Evolutionary conservation across 2,329 filamentous ascomycete genomes (phyloP).

Genomic region (Xylariaceae sp.): DNA sequence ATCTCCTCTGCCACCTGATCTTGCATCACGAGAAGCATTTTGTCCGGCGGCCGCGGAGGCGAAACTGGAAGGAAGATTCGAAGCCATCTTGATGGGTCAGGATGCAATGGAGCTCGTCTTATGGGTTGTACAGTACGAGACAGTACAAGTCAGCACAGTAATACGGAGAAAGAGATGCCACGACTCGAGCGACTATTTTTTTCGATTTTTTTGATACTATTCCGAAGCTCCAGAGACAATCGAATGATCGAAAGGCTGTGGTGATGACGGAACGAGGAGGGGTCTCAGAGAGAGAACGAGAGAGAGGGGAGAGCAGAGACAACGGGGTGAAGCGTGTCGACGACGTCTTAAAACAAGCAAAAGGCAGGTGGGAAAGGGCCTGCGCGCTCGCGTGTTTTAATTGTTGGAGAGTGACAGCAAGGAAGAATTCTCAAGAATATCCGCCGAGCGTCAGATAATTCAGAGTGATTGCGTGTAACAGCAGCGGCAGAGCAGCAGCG

Average conservation of each 20-base stretch:
- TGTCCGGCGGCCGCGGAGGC: constrained; percentile 77
- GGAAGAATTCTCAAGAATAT: neutral
- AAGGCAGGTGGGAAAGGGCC: neutral
- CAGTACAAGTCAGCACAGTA: constrained; percentile 3
- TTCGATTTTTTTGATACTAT: neutral
- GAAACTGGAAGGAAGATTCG: constrained; percentile 76
- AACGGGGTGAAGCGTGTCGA: neutral
- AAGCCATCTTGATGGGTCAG: constrained; percentile 49
- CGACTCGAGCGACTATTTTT: neutral
- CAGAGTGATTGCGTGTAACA: neutral
- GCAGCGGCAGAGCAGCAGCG: neutral
- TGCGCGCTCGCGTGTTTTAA: constrained; percentile 8
- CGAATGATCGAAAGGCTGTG: constrained; percentile 8
- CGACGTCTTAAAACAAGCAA: constrained; percentile 8
- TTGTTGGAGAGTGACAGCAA: neutral
- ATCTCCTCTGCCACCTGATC: constrained; percentile 53
- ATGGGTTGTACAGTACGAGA: constrained; percentile 4
- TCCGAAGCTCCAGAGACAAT: constrained; percentile 12
- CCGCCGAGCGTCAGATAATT: neutral
- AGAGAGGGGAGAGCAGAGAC: neutral
- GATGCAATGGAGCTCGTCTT: constrained; percentile 7
- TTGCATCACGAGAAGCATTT: constrained; percentile 55
- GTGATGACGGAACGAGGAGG: constrained; percentile 2
- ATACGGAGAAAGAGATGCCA: neutral
- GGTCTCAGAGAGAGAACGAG: neutral